Percentiles rank a stretch among this genome's conserved stretches.
Conservation (phyloP, 2,329 filamentous ascomycete species). For the Penicillium nordicum region DNA sequence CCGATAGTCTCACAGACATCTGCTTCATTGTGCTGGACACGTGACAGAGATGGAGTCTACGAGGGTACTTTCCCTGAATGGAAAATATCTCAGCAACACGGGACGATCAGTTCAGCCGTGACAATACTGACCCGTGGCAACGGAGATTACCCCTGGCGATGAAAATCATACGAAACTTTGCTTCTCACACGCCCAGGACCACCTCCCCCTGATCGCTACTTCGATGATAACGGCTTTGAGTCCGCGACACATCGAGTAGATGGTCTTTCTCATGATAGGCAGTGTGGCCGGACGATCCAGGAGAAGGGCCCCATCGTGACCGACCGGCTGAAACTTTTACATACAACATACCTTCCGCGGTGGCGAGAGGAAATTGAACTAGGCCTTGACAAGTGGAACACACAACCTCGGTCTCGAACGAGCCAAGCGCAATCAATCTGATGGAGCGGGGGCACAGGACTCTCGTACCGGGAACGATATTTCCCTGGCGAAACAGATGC, state of each 20-base stretch:
- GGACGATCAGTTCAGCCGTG: constrained; percentile 1
- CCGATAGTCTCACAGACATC: neutral
- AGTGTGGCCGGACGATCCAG: neutral
- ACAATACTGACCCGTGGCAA: neutral
- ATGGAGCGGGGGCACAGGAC: constrained; percentile 3
- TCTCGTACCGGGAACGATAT: neutral
- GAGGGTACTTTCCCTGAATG: neutral
- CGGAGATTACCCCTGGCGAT: neutral
- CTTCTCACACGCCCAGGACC: neutral
- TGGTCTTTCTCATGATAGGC: neutral
- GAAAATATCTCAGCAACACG: constrained; percentile 2
- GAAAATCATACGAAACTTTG: neutral
- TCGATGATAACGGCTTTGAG: neutral
- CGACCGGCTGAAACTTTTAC: neutral
- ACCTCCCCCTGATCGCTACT: neutral
- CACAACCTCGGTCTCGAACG: constrained; percentile 11
- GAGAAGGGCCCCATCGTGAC: neutral
- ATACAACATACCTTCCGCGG: neutral
- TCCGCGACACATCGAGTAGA: neutral
- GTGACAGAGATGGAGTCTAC: neutral
- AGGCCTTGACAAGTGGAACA: constrained; percentile 16
- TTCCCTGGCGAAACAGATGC: neutral
- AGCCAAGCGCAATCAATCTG: constrained; percentile 15
- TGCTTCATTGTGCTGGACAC: neutral
- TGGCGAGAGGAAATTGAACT: constrained; percentile 10